A percentile compares a stretch with the other conserved stretches of the same genome.
Conservation (phyloP, 208 protist species). For the Trypanosoma grayi region DNA sequence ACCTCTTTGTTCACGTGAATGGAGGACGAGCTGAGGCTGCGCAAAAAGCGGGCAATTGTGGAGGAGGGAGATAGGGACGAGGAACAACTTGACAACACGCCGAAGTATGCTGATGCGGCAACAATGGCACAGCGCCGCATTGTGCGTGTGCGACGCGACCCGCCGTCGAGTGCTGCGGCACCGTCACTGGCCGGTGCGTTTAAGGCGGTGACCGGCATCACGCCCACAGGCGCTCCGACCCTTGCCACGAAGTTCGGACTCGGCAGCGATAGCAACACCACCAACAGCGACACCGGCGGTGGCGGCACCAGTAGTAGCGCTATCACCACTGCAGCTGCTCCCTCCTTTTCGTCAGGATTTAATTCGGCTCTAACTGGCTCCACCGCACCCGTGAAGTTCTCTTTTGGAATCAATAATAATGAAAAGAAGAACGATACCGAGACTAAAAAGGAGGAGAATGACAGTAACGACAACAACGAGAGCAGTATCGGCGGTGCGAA, state of each 20-base stretch:
- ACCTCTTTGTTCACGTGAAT: too few species aligned
- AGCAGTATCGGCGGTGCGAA: neutral
- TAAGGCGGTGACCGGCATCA: constrained; percentile 2
- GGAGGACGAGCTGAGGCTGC: neutral
- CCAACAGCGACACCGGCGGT: neutral
- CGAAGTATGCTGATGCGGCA: constrained; percentile 46
- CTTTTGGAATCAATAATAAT: constrained; percentile 1
- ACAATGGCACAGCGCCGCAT: constrained; percentile 72
- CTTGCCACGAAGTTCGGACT: constrained; percentile 16
- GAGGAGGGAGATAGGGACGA: constrained; percentile 24
- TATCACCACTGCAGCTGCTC: neutral
- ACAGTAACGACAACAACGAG: neutral
- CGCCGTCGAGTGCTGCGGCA: neutral
- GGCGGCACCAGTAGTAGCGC: constrained; percentile 6
- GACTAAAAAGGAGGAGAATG: neutral
- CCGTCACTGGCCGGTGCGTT: constrained; percentile 18
- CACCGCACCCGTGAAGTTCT: neutral
- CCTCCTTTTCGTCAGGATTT: neutral
- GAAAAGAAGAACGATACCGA: neutral
- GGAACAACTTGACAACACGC: constrained; percentile 38
- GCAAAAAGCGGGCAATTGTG: constrained; percentile 13
- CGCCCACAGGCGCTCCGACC: neutral
- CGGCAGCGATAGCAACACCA: neutral
- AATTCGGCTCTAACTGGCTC: neutral
- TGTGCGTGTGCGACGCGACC: constrained; percentile 40